Evolutionary conservation across 495 filamentous ascomycete species (phyloP).

Genomic region (Mytilinidion resinicola): DNA sequence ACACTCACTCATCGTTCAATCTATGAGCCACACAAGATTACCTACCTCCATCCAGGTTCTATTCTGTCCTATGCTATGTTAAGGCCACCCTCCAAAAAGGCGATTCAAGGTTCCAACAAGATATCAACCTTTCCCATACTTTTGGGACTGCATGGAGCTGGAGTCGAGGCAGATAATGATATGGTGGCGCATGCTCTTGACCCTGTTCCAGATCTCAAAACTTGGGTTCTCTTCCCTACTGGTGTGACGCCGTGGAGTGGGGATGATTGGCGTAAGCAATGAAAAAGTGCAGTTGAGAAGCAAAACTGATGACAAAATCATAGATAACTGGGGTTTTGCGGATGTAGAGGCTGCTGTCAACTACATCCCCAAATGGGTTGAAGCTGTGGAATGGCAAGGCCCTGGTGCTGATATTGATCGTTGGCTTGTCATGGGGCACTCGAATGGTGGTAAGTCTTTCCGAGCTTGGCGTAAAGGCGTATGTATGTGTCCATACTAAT

Average conservation of each 20-base stretch:
- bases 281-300: neutral
- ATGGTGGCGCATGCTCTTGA: slow-evolving; percentile 45
- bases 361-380: slow-evolving; percentile 48
- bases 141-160: slow-evolving; percentile 51
- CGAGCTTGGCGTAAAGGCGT: neutral
- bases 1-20: slow-evolving; percentile 22
- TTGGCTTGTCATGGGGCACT: slow-evolving; percentile 54
- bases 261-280: slow-evolving; percentile 55
- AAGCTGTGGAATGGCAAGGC: slow-evolving; percentile 43
- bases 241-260: slow-evolving; percentile 57
- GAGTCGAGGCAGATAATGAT: slow-evolving; percentile 47
- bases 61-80: slow-evolving; percentile 59
- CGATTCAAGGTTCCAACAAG: slow-evolving; percentile 22
- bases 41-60: slow-evolving; percentile 50
- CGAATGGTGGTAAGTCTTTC: slow-evolving; percentile 45
- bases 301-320: slow-evolving; percentile 12
- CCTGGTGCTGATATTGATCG: slow-evolving; percentile 39
- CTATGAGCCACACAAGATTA: slow-evolving; percentile 49
- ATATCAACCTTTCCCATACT: slow-evolving; percentile 39
- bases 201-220: slow-evolving; percentile 45
- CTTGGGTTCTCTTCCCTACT: slow-evolving; percentile 54
- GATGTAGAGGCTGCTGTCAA: slow-evolving; percentile 50
- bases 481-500: neutral
- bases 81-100: slow-evolving; percentile 47
- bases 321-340: slow-evolving; percentile 52